Evolutionary conservation across 768 basidiomycete species (phyloP).

Genomic region (Gymnopilus junonius): DNA sequence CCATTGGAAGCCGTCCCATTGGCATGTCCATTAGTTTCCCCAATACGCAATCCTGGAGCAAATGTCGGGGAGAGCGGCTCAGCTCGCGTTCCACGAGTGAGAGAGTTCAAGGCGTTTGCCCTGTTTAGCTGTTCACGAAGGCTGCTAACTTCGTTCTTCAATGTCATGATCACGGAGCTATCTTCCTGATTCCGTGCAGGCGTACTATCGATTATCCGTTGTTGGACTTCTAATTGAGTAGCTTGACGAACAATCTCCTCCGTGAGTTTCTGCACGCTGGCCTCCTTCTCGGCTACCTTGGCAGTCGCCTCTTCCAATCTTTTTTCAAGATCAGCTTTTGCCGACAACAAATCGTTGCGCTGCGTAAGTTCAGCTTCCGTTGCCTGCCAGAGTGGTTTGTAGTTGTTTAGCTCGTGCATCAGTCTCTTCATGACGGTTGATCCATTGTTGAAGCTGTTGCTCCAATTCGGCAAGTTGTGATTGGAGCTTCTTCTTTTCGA

Average conservation of each 20-base stretch:
- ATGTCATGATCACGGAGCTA: conserved; percentile 80
- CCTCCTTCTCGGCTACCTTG: conserved; percentile 83
- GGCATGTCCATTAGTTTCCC: conserved; percentile 48
- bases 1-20: conserved; percentile 37
- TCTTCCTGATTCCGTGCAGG: conserved; percentile 80
- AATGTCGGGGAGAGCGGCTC: conserved; percentile 87
- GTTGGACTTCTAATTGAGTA: conserved; percentile 74
- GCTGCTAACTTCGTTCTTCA: conserved; percentile 91
- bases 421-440: conserved; percentile 85
- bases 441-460: conserved; percentile 85
- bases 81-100: conserved; percentile 78
- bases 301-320: conserved; percentile 77
- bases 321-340: conserved; percentile 81
- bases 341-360: conserved; percentile 72
- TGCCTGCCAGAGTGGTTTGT: conserved; percentile 66
- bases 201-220: conserved; percentile 66
- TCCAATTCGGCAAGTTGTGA: conserved; percentile 78
- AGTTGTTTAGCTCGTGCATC: conserved; percentile 76
- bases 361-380: conserved; percentile 74
- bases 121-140: conserved; percentile 96
- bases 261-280: conserved; percentile 78
- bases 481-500: conserved; percentile 89
- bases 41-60: conserved; percentile 72
- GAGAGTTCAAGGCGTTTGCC: conserved; percentile 87
- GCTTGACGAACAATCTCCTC: conserved; percentile 78